A percentile compares a stretch with the other conserved stretches of the same genome.
These are phyloP conservation scores for Phaffia tasmanica DNA, from an alignment of 768 basidiomycete genomes.

Conservation along the genomic window DNA sequence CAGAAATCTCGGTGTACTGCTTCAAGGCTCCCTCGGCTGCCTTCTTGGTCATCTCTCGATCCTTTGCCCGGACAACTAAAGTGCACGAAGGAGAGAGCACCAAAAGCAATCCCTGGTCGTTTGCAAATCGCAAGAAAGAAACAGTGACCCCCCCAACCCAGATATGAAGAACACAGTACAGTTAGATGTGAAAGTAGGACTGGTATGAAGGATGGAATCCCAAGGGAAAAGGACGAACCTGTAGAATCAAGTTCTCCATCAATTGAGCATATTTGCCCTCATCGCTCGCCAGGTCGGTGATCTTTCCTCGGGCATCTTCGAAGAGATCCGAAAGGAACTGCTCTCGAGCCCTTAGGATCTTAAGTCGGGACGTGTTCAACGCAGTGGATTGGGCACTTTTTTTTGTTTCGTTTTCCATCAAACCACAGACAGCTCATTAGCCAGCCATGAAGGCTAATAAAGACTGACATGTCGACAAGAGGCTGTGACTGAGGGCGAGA, in stretches of 20 bases:
- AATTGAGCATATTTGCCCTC: constrained; percentile 65
- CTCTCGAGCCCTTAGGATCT: constrained; percentile 78
- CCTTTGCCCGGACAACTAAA: constrained; percentile 57
- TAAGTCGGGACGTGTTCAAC: constrained; percentile 90
- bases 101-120: constrained; percentile 54
- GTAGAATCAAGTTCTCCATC: constrained; percentile 70
- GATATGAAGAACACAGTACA: neutral
- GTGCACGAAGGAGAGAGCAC: constrained; percentile 64
- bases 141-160: neutral
- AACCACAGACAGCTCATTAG: neutral
- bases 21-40: constrained; percentile 56
- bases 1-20: constrained; percentile 67
- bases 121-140: neutral
- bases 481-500: neutral
- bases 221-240: constrained; percentile 40
- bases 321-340: constrained; percentile 87
- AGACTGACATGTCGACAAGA: neutral
- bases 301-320: constrained; percentile 52
- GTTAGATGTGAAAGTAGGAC: neutral
- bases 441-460: neutral
- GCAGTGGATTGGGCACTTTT: constrained; percentile 82
- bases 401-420: neutral
- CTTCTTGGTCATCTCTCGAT: constrained; percentile 50
- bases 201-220: neutral
- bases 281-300: constrained; percentile 54